Evolutionary conservation across 257 asterid species (phyloP).

Genomic region (Anisodus acutangulus): DNA sequence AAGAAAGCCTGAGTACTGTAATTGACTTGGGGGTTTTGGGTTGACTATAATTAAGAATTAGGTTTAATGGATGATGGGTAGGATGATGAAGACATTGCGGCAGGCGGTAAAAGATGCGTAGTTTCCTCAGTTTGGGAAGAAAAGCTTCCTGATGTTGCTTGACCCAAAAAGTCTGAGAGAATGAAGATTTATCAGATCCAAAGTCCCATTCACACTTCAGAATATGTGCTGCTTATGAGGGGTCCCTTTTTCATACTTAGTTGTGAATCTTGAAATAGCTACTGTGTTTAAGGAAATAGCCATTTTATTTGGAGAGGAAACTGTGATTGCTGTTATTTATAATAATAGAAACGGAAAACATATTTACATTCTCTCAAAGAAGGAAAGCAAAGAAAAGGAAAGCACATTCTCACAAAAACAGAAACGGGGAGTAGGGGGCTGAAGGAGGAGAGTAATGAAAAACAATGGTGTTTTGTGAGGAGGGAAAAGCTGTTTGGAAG

Average conservation of each 20-base stretch:
- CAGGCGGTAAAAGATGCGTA: background rate
- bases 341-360: background rate
- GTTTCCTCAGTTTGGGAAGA: slow-evolving; percentile 8
- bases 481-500: background rate
- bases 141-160: background rate
- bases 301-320: background rate
- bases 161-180: background rate
- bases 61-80: background rate
- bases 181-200: background rate
- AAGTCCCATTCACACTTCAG: background rate
- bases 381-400: background rate
- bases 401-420: background rate
- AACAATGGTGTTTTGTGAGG: background rate
- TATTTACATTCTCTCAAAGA: background rate
- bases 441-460: background rate
- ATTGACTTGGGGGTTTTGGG: background rate
- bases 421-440: background rate
- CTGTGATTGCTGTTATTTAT: background rate
- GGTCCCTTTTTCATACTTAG: background rate
- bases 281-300: background rate
- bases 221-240: background rate
- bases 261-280: background rate
- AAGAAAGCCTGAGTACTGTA: background rate
- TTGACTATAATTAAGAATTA: background rate
- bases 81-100: background rate